Base-by-base conservation (phyloP, 2,329 filamentous ascomycete species). In the Alternaria metachromatica region DNA sequence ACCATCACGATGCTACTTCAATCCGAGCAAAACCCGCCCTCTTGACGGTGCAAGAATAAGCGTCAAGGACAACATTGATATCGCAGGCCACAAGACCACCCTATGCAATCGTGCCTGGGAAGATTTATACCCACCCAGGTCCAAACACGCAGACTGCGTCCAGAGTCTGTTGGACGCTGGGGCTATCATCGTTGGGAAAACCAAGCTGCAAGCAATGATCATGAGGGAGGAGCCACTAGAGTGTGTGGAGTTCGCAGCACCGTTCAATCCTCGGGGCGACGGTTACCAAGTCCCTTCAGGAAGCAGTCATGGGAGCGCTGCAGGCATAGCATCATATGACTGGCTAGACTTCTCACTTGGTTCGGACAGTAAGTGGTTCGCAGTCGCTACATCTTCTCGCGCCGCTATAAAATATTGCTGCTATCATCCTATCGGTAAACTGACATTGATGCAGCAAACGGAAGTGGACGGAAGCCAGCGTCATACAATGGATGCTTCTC, bases 131-230 rank as follows among this genome's bases (percentile, higher is more conserved):
- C 53, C 57, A 12, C 45, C 55, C 3, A 30, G 23, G 3, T 18
- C 44, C 25, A 28, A 62, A 12, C 59, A 30, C 11, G 62, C 68
- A n/a, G 37, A 43, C 5, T 43, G 37, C n/a, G 37, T 43, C 37
- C 37, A 43, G n/a, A 43, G 5, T 18, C n/a, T 43, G 4, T 10
- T 26, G n/a, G 20, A 21, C 18, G 18, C 25, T 8, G 68, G 62
- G 18, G 66, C 45, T 10, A 72, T 85, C 7, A 72, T 87, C 6
- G 77, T 87, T 0, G 85, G 85, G 2, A 87, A 86, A 74, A 85
- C 83, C 12, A 85, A 84, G 64, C 81, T 81, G 3, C 77, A 80
- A 0, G 82, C 84, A 62, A 82, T 87, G 46, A 80, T 80, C 10
- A 70, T 55, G 4, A 58, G 61, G 12, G 64, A 63, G 25, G 45